Conservation (phyloP, 2,329 filamentous ascomycete genomes). For the Leptographium radiaticola region DNA sequence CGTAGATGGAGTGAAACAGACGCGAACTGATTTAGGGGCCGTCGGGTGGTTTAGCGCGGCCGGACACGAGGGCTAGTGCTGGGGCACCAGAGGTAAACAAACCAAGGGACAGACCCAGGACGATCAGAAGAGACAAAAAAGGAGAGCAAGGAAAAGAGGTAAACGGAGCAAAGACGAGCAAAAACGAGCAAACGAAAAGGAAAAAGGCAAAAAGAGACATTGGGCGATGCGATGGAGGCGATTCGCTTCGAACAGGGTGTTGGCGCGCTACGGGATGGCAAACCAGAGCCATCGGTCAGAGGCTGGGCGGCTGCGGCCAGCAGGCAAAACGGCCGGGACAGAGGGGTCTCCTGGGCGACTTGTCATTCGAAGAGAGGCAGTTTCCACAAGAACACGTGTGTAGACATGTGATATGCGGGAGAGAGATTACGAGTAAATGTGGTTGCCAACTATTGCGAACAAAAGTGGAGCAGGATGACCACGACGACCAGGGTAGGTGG, state of each 20-base stretch:
- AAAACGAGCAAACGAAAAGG: no score
- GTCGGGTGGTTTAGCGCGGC: background rate
- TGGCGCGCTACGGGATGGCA: no score
- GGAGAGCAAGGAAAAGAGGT: no score
- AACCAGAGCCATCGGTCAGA: no score
- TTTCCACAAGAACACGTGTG: conserved; percentile 1
- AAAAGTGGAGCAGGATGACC: background rate
- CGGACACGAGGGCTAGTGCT: background rate
- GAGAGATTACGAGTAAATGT: background rate
- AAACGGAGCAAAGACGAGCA: no score
- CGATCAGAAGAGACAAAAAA: no score
- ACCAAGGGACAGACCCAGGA: no score
- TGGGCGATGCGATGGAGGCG: no score
- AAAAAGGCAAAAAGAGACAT: no score
- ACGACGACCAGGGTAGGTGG: background rate
- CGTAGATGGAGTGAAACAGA: background rate
- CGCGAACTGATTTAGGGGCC: background rate
- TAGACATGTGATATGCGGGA: background rate
- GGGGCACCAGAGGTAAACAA: no score
- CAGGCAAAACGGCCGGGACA: background rate
- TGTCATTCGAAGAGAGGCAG: background rate
- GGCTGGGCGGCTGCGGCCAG: background rate
- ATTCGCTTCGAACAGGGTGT: no score
- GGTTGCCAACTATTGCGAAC: background rate
- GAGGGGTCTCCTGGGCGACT: no score